These are phyloP conservation scores for Aspergillus fumigatiaffinis DNA, from an alignment of 2,329 filamentous ascomycete species.

Conservation along the genomic window DNA sequence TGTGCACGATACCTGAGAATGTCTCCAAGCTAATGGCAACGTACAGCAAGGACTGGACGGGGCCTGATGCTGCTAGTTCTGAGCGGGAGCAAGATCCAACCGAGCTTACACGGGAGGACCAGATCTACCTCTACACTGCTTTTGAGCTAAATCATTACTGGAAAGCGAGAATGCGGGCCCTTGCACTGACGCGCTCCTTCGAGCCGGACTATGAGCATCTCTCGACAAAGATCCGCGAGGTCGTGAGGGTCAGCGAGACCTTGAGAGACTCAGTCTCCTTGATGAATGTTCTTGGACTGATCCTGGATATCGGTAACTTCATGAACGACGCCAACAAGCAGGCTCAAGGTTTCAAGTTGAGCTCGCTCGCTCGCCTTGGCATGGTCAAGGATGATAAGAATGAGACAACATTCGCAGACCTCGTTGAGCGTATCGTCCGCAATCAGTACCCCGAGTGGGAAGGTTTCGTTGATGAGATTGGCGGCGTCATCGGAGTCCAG, in stretches of 20 bases:
- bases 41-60: constrained; percentile 95
- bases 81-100: constrained; percentile 77
- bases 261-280: constrained; percentile 85
- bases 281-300: constrained; percentile 94
- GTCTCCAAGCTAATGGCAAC: constrained; percentile 86
- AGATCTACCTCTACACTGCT: constrained; percentile 88
- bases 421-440: constrained; percentile 93
- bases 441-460: constrained; percentile 98
- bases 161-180: constrained; percentile 93
- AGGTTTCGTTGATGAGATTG: constrained; percentile 78
- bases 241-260: constrained; percentile 84
- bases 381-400: constrained; percentile 99
- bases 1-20: constrained; percentile 90
- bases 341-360: constrained; percentile 95
- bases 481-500: constrained; percentile 70
- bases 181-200: constrained; percentile 76
- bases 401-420: constrained; percentile 88
- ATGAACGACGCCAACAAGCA: constrained; percentile 99
- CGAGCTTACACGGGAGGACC: constrained; percentile 90
- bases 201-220: constrained; percentile 92
- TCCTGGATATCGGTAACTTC: constrained; percentile 97
- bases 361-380: constrained; percentile 82
- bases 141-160: constrained; percentile 97
- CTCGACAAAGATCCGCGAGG: constrained; percentile 74
- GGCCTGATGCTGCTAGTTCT: constrained; percentile 72